These are phyloP conservation scores for Cenchrus purpureus DNA, from an alignment of 176 grass and related monocot genomes.

Conservation along the genomic window DNA sequence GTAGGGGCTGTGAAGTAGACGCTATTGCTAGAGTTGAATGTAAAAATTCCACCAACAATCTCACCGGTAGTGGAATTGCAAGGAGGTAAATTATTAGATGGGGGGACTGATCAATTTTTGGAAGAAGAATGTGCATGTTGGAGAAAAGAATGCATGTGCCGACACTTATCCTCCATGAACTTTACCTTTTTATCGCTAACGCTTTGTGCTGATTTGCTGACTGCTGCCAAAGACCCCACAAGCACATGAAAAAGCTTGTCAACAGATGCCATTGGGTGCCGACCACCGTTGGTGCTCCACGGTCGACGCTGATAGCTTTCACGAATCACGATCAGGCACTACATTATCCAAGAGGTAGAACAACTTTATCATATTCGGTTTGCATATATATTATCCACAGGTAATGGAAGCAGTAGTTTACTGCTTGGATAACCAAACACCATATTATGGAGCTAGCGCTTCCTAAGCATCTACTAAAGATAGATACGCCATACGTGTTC, in stretches of 20 bases:
- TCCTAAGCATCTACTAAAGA: too few species aligned
- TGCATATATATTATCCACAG: background rate
- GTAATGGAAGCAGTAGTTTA: too few species aligned
- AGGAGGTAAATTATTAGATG: too few species aligned
- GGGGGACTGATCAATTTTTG: too few species aligned
- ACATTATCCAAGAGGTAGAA: background rate
- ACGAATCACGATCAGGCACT: background rate
- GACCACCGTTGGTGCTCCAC: background rate
- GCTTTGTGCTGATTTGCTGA: slow-evolving; percentile 24
- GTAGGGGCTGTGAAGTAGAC: too few species aligned
- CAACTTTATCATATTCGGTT: background rate
- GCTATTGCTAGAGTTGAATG: too few species aligned
- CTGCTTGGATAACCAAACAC: too few species aligned
- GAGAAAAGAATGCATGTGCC: too few species aligned
- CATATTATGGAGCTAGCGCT: too few species aligned
- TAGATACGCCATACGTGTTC: too few species aligned
- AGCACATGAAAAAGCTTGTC: background rate
- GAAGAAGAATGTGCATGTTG: background rate
- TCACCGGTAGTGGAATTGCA: too few species aligned
- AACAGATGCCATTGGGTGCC: background rate
- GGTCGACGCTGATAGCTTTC: slow-evolving; percentile 6
- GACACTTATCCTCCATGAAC: background rate
- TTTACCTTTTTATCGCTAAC: slow-evolving; percentile 4
- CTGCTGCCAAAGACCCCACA: background rate
- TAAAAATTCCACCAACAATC: too few species aligned